Evolutionary conservation across 768 basidiomycete genomes (phyloP).

Genomic region (Cantharellus cinnabarinus): DNA sequence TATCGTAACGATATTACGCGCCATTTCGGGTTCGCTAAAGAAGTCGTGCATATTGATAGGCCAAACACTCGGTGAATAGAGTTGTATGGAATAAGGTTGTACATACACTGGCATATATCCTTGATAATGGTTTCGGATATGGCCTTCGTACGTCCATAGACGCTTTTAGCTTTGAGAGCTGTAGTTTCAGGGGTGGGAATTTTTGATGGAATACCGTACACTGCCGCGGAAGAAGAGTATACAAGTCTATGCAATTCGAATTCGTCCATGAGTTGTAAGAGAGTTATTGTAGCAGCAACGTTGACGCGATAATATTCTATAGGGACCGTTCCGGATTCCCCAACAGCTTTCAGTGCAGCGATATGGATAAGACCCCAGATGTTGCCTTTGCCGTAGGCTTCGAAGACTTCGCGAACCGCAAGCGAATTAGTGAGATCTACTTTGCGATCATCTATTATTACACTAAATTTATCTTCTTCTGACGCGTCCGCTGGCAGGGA

Average conservation of each 20-base stretch:
- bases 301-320: conserved; percentile 89
- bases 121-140: conserved; percentile 81
- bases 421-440: conserved; percentile 59
- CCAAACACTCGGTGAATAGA: conserved; percentile 6
- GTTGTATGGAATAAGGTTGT: conserved; percentile 3
- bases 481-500: conserved; percentile 48
- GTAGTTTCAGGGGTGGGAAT: conserved; percentile 92
- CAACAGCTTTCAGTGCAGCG: conserved; percentile 94
- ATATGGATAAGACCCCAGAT: conserved; percentile 96
- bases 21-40: conserved; percentile 52
- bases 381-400: conserved; percentile 66
- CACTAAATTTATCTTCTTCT: conserved; percentile 46
- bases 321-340: conserved; percentile 86
- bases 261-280: conserved; percentile 72
- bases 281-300: conserved; percentile 67
- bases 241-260: conserved; percentile 71
- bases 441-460: conserved; percentile 44
- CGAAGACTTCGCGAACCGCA: conserved; percentile 60
- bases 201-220: conserved; percentile 81
- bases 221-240: conserved; percentile 95
- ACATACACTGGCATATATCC: conserved; percentile 63
- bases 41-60: background rate
- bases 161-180: conserved; percentile 69
- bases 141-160: conserved; percentile 91
- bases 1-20: conserved; percentile 76